These are phyloP conservation scores for Fremontodendron californicum DNA, from an alignment of 345 rosid genomes.

Conservation along the genomic window DNA sequence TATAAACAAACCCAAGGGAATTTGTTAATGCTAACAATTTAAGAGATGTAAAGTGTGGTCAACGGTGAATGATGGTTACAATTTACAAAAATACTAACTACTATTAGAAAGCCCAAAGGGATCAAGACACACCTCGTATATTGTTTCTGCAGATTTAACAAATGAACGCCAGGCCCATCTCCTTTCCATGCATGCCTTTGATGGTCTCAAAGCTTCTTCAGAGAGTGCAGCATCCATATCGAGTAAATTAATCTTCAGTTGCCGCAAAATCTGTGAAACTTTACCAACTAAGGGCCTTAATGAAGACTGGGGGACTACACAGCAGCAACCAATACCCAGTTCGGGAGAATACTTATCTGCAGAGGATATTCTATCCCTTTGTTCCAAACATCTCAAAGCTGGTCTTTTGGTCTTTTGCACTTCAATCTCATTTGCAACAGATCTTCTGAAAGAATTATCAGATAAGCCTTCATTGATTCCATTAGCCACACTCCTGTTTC, in stretches of 20 bases:
- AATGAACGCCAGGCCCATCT: slow-evolving; percentile 81
- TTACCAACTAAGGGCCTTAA: slow-evolving; percentile 66
- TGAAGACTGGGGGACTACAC: slow-evolving; percentile 76
- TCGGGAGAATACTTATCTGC: slow-evolving; percentile 21
- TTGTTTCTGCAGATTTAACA: slow-evolving; percentile 76
- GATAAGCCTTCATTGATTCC: slow-evolving; percentile 28
- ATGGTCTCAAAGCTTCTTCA: slow-evolving; percentile 68
- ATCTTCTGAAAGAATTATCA: slow-evolving; percentile 23
- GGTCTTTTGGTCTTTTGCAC: slow-evolving; percentile 24
- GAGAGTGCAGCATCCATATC: slow-evolving; percentile 91
- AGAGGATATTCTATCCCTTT: slow-evolving; percentile 37
- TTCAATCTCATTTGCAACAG: slow-evolving; percentile 33
- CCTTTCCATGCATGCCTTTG: slow-evolving; percentile 52
- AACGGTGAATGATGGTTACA: neutral
- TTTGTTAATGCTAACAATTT: neutral
- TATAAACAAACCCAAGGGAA: neutral
- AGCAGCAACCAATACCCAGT: slow-evolving; percentile 33
- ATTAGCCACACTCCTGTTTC: slow-evolving; percentile 29
- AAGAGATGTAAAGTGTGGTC: neutral
- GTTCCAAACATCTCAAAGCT: slow-evolving; percentile 36
- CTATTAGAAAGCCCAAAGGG: neutral
- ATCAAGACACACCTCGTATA: slow-evolving; percentile 65
- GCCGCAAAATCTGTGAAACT: slow-evolving; percentile 42
- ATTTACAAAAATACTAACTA: neutral
- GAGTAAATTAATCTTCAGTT: slow-evolving; percentile 73